Evolutionary conservation across 2,329 filamentous ascomycete species (phyloP).

Genomic region (Lachnellula willkommii): DNA sequence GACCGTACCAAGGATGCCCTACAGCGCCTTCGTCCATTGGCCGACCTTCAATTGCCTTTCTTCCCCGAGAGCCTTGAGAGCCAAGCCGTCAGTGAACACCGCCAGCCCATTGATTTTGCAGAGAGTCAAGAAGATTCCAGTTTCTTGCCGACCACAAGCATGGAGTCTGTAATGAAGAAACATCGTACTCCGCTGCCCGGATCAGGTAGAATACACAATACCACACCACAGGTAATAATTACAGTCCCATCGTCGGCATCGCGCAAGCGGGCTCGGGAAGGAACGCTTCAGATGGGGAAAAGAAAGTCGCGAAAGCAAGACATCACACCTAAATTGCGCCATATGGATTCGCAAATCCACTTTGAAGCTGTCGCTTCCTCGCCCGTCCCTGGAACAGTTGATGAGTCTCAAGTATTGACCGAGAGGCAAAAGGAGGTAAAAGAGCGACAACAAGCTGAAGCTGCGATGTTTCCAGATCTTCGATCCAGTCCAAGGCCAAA

Average conservation of each 20-base stretch:
- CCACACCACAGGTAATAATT: slow-evolving; percentile 24
- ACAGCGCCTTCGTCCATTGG: slow-evolving; percentile 50
- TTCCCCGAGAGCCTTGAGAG: slow-evolving; percentile 36
- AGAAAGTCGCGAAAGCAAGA: slow-evolving; percentile 32
- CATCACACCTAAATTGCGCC: slow-evolving; percentile 54
- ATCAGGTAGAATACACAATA: slow-evolving; percentile 7
- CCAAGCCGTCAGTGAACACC: slow-evolving; percentile 26
- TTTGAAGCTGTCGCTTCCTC: slow-evolving; percentile 66
- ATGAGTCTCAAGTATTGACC: slow-evolving; percentile 70
- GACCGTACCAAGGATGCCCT: slow-evolving; percentile 57
- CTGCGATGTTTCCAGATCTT: slow-evolving; percentile 63
- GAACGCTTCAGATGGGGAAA: slow-evolving; percentile 32
- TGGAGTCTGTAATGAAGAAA: slow-evolving; percentile 7
- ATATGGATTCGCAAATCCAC: slow-evolving; percentile 77
- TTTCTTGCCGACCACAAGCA: slow-evolving; percentile 10
- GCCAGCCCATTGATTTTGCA: slow-evolving; percentile 33
- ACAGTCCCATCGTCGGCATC: slow-evolving; percentile 3
- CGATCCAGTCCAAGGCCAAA: slow-evolving; percentile 45
- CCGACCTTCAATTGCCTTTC: slow-evolving; percentile 45
- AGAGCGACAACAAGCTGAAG: slow-evolving; percentile 61
- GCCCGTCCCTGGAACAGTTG: slow-evolving; percentile 39
- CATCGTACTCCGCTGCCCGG: slow-evolving; percentile 9
- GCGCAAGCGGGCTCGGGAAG: slow-evolving; percentile 21
- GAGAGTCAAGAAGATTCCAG: slow-evolving; percentile 30
- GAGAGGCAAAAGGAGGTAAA: slow-evolving; percentile 74